A percentile compares a stretch with the other conserved stretches of the same genome.
Conservation (phyloP, 1,139 yeast species). For the Pichia terricola region DNA sequence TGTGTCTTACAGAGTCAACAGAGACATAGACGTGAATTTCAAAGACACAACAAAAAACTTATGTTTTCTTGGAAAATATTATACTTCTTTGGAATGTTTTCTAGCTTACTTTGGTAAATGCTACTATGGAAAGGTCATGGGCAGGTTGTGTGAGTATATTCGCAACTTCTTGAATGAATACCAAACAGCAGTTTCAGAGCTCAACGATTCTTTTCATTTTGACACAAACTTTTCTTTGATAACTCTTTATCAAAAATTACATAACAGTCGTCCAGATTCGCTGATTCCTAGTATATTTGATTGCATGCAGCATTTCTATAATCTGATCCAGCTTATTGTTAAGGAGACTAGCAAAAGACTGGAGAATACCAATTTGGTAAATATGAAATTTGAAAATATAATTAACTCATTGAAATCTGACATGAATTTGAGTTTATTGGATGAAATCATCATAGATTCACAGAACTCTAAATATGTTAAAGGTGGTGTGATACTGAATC, state of each 20-base stretch:
- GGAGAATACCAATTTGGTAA: constrained; percentile 21
- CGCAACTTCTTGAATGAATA: constrained; percentile 36
- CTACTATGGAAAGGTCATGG: constrained; percentile 62
- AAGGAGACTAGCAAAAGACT: constrained; percentile 28
- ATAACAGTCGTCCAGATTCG: background rate
- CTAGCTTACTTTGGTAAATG: constrained; percentile 45
- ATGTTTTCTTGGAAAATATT: constrained; percentile 54
- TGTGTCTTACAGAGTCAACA: constrained; percentile 68
- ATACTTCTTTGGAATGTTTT: constrained; percentile 45
- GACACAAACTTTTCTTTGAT: constrained; percentile 35
- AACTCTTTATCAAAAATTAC: constrained; percentile 35
- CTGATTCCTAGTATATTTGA: constrained; percentile 23
- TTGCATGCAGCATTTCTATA: constrained; percentile 49
- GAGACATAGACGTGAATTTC: constrained; percentile 63
- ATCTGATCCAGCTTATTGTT: constrained; percentile 39
- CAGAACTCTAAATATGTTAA: constrained; percentile 48
- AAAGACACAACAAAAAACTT: constrained; percentile 63
- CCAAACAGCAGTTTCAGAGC: background rate
- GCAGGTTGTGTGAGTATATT: constrained; percentile 58
- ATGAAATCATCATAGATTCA: constrained; percentile 39
- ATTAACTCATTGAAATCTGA: constrained; percentile 36
- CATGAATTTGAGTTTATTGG: constrained; percentile 34
- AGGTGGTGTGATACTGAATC: constrained; percentile 57
- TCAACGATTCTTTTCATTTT: background rate
- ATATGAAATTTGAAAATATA: constrained; percentile 30